Base-by-base conservation (phyloP, 2,329 filamentous ascomycete species). In the Fusarium sororula region DNA sequence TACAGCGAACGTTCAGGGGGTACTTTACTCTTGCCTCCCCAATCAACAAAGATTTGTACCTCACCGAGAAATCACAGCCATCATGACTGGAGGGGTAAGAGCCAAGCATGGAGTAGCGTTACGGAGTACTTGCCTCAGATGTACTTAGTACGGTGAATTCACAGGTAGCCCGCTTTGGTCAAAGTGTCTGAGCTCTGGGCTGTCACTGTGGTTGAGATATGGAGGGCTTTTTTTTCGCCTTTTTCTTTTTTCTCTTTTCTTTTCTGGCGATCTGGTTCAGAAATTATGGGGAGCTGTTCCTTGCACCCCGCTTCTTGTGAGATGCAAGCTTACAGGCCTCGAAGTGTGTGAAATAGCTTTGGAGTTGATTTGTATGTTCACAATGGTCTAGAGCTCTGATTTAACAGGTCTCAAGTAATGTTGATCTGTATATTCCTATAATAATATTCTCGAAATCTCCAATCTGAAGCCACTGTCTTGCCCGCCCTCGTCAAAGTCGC, bases 211-310 rank as follows among this genome's bases (percentile, higher is more conserved):
- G 65, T 69, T 64, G 59, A 68, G 66, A 56, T 53, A 37, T 30
- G 47, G 57, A 42, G 54, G 75, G 72, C 30, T 45, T 53, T 68
- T 37, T 51, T 39, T 35, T 14, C 17, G 20, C 24, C 35, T 41
- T 39, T 28, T 60, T 28, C 14, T 48, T 54, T 67, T 67, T 47
- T 48, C 14, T 62, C 54, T 53, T 50, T 26, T 55, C 51, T 58
- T 53, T 75, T 73, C 62, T 70, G 66, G 62, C 72, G 72, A 75
- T 75, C 72, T 75, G 58, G 65, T 75, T 69, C 28, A 72, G 42
- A 5, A 74, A 73, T 75, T 74, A 75, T 74, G 72, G 72, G 65
- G 72, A 74, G 72, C 72, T 75, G 51, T 55, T 72, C 68, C 72
- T 73, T 65, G 48, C 63, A 74, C 72, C 72, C 72, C 72, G 72